These are phyloP conservation scores for Aquilaria agallochum DNA, from an alignment of 441 rosid species.

Conservation along the genomic window DNA sequence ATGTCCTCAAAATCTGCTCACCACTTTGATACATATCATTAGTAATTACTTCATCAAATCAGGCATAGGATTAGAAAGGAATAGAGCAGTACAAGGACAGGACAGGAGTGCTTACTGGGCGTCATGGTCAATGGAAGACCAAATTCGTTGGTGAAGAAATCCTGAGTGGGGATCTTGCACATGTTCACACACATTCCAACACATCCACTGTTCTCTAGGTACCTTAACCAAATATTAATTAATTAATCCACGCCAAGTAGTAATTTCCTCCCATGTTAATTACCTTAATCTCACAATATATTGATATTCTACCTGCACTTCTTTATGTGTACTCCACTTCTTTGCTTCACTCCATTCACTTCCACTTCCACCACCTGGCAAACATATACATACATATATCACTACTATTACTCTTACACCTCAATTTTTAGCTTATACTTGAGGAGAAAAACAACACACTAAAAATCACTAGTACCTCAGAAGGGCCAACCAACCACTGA, in stretches of 20 bases:
- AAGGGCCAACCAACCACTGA: constrained; percentile 94
- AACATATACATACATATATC: neutral
- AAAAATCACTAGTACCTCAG: constrained; percentile 39
- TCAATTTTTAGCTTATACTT: no score
- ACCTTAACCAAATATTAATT: constrained; percentile 34
- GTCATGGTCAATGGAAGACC: constrained; percentile 94
- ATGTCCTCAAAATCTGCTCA: constrained; percentile 84
- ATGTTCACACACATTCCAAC: constrained; percentile 95
- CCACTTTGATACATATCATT: neutral
- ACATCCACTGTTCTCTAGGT: constrained; percentile 95
- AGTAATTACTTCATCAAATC: neutral
- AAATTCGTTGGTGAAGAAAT: constrained; percentile 96
- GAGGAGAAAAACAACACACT: neutral
- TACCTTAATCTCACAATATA: no score
- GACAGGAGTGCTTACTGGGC: constrained; percentile 47
- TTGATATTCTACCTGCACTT: constrained; percentile 62
- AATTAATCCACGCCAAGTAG: no score
- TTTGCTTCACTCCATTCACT: constrained; percentile 79
- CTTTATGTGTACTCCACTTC: constrained; percentile 86
- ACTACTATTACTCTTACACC: neutral
- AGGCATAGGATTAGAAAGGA: neutral
- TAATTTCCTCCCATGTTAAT: no score
- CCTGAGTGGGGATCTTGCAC: constrained; percentile 97
- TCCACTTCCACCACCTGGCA: constrained; percentile 83
- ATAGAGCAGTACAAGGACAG: neutral